Evolutionary conservation across 192 early-diverging fungal genomes (phyloP).

Genomic region (Kickxella alabastrina): DNA sequence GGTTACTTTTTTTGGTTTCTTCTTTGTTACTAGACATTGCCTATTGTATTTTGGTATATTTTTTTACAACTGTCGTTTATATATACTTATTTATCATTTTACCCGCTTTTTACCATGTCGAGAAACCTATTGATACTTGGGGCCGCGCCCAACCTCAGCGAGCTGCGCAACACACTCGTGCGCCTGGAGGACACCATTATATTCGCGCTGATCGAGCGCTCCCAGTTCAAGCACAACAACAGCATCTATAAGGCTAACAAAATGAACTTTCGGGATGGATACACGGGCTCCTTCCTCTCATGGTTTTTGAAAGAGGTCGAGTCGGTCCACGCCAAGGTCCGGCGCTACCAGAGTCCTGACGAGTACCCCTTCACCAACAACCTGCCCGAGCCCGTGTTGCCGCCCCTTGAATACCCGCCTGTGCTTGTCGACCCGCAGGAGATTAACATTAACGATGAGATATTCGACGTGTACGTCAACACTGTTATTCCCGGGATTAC

Average conservation of each 20-base stretch:
- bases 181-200: slow-evolving; percentile 91
- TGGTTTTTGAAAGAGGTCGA: slow-evolving; percentile 92
- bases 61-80: not conserved
- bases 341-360: slow-evolving; percentile 86
- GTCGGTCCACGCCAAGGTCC: slow-evolving; percentile 81
- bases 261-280: slow-evolving; percentile 65
- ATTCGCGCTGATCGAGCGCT: slow-evolving; percentile 87
- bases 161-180: slow-evolving; percentile 74
- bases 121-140: slow-evolving; percentile 46
- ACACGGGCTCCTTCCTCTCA: slow-evolving; percentile 77
- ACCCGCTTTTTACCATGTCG: slow-evolving; percentile 12
- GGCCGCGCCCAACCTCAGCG: slow-evolving; percentile 36
- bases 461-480: slow-evolving; percentile 78
- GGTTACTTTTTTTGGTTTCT: not conserved
- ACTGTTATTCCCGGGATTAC: slow-evolving; percentile 81
- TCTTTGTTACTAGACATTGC: not conserved
- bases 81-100: not conserved
- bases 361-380: slow-evolving; percentile 88
- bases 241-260: slow-evolving; percentile 70
- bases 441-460: slow-evolving; percentile 84
- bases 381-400: slow-evolving; percentile 85
- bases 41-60: no score
- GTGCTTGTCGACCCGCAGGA: slow-evolving; percentile 67
- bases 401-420: slow-evolving; percentile 74
- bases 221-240: slow-evolving; percentile 83